Percentiles rank a stretch among this genome's conserved stretches.
These are phyloP conservation scores for Paramyrothecium sp. DNA, from an alignment of 2,329 filamentous ascomycete genomes.

Conservation along the genomic window DNA sequence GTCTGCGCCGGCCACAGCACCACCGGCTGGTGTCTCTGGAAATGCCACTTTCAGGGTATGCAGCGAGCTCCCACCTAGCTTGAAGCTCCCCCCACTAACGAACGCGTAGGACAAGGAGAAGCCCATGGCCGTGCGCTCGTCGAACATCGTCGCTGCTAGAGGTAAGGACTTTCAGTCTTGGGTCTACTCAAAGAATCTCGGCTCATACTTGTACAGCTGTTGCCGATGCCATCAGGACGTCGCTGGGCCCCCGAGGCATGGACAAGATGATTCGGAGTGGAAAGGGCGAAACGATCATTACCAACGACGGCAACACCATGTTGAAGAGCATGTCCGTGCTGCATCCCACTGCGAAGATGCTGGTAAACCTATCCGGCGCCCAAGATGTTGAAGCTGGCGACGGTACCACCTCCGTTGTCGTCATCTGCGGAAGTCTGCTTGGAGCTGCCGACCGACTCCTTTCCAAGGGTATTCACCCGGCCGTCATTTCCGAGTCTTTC, in stretches of 20 bases:
- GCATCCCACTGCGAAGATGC: conserved; percentile 99
- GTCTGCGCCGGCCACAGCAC: conserved; percentile 38
- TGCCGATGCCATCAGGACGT: conserved; percentile 95
- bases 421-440: conserved; percentile 92
- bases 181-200: conserved; percentile 11
- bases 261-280: conserved; percentile 99
- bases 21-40: conserved; percentile 34
- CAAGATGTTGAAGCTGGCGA: conserved; percentile 99
- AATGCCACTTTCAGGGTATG: conserved; percentile 58
- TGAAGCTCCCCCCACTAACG: conserved; percentile 36
- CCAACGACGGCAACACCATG: conserved; percentile 99
- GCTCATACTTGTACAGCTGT: conserved; percentile 62
- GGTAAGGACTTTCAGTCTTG: conserved; percentile 49
- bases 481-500: conserved; percentile 96
- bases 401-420: conserved; percentile 96
- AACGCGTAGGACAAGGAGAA: conserved; percentile 80
- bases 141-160: conserved; percentile 96
- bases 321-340: conserved; percentile 98
- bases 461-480: conserved; percentile 92
- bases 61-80: conserved; percentile 24
- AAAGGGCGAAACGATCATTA: conserved; percentile 97
- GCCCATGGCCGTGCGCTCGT: conserved; percentile 92
- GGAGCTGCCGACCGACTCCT: conserved; percentile 91
- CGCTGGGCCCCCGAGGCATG: conserved; percentile 94
- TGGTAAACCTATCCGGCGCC: conserved; percentile 93